A percentile compares a stretch with the other conserved stretches of the same genome.
phyloP scores from a whole-genome alignment of 169 alveolate genomes.

The Babesia gibsoni region DNA sequence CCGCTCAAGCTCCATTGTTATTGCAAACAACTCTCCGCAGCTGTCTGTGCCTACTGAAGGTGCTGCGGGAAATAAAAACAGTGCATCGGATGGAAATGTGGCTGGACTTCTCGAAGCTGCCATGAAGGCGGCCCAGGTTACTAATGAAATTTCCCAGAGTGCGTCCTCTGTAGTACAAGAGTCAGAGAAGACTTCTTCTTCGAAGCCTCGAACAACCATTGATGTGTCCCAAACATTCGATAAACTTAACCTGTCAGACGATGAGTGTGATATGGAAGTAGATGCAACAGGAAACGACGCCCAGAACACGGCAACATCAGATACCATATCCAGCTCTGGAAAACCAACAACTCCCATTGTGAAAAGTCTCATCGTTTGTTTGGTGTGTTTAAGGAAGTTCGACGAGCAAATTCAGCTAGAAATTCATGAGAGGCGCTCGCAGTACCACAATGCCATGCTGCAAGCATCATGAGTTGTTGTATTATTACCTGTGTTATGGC shows the following conservation, averaged over 20 bases:
- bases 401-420: constrained; percentile 54
- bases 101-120: constrained; percentile 47
- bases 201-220: neutral
- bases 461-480: too few species aligned
- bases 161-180: neutral
- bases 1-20: constrained; percentile 26
- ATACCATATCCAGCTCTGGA: neutral
- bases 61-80: neutral
- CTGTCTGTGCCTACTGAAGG: neutral
- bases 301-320: neutral
- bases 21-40: neutral
- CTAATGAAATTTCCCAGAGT: constrained; percentile 16
- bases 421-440: constrained; percentile 63
- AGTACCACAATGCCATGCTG: constrained; percentile 61
- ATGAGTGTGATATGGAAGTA: constrained; percentile 49
- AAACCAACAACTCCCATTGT: neutral
- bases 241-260: constrained; percentile 24
- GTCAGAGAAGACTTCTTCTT: neutral
- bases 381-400: constrained; percentile 70
- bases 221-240: constrained; percentile 26
- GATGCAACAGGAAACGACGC: constrained; percentile 3
- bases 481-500: too few species aligned
- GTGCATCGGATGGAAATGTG: neutral
- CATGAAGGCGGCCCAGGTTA: constrained; percentile 56
- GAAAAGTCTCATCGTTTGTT: constrained; percentile 38